A percentile compares a stretch with the other conserved stretches of the same genome.
Evolutionary conservation across 2,329 filamentous ascomycete genomes (phyloP).

Genomic region (Aspergillus jensenii): DNA sequence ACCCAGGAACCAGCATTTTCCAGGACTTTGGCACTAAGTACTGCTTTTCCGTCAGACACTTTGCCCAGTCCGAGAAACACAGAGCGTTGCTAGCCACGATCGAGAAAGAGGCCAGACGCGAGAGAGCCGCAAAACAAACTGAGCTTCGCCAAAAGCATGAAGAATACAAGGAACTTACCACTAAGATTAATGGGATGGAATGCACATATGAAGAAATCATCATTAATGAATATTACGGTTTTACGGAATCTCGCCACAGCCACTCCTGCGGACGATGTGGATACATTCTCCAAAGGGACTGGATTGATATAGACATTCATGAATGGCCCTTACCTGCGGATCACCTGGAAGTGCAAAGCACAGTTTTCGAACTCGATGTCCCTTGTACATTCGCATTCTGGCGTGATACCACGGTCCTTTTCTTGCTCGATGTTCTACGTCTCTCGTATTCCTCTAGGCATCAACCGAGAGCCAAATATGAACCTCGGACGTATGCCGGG

Average conservation of each 20-base stretch:
- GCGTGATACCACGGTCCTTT: constrained; percentile 49
- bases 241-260: constrained; percentile 16
- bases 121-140: constrained; percentile 28
- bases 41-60: constrained; percentile 53
- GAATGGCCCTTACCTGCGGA: constrained; percentile 57
- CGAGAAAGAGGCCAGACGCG: constrained; percentile 27
- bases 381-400: constrained; percentile 47
- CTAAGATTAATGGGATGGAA: neutral
- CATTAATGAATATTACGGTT: neutral
- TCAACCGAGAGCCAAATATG: constrained; percentile 12
- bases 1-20: constrained; percentile 37
- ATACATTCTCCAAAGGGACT: neutral
- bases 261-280: constrained; percentile 41
- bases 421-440: constrained; percentile 44
- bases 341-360: constrained; percentile 37
- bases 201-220: constrained; percentile 9
- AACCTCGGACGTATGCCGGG: constrained; percentile 14
- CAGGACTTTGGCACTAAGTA: constrained; percentile 29
- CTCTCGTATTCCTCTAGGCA: constrained; percentile 8
- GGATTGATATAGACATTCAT: constrained; percentile 48
- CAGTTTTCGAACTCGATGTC: constrained; percentile 54
- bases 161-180: constrained; percentile 31
- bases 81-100: constrained; percentile 41
- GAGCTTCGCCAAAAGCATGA: constrained; percentile 20
- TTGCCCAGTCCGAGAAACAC: constrained; percentile 44